Evolutionary conservation across 148 eudicot species (phyloP), one percentile per base, ranked within the genome.

Genomic region (Arctostaphylos glauca): DNA sequence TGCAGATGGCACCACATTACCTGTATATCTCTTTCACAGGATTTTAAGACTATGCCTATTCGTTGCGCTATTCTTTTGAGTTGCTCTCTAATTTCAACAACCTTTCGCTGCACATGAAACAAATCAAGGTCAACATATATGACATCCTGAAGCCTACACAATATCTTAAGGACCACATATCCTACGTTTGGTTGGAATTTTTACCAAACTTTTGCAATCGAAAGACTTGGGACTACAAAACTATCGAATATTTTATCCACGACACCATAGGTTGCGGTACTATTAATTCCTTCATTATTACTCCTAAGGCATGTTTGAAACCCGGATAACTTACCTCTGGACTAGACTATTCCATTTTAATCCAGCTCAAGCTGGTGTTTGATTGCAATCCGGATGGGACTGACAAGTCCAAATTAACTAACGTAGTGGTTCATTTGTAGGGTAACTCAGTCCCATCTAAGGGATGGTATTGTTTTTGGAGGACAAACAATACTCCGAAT

Each of bases 11-110:
- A 9, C 55, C 76, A 76, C 67, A 70, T 84, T 87, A 97, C 99
- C 98, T 94, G 91, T 84, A 88, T 87, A 91, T 94, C 97, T 55
- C 84, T 88, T 82, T 93, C 96, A 84, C 95, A 92, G 58, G 99
- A 97, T 87, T 94, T 90, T 72, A 97, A 86, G 84, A 64, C 74
- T 83, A 97, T 87, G 64, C 99, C 95, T 50, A 97, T 79, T 72
- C 97, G 88, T 83, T 88, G 93, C 38, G 94, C 88, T 77, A 88
- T 92, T 90, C 94, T 92, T 92, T 90, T 94, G 80, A 97, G 94
- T 80, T 97, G 99, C 85, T 91, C 93, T 77, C 98, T 87, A 54
- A 92, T 81, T 88, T 97, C 98, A 38, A 91, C 84, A 75, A 94
- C 99, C 79, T 94, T 97, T 87, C 88, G 91, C 99, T 97, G 96